These are phyloP conservation scores for Alternaria solani DNA, from an alignment of 2,329 filamentous ascomycete genomes.

Conservation along the genomic window DNA sequence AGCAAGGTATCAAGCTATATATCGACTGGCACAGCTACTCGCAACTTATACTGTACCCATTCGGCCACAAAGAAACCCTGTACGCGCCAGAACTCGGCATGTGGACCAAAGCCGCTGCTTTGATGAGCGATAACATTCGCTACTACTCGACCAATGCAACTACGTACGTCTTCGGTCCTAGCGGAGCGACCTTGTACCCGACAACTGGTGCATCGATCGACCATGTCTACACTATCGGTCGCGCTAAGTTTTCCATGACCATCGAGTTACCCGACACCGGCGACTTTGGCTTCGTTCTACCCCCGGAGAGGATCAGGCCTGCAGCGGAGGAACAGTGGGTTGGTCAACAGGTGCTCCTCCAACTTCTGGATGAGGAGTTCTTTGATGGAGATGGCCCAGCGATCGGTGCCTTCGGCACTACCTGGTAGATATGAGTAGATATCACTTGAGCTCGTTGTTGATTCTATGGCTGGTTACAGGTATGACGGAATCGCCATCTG, in stretches of 20 bases:
- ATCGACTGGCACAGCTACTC: conserved; percentile 71
- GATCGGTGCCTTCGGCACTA: not conserved
- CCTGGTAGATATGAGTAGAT: not conserved
- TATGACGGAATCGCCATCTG: not conserved
- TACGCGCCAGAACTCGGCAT: conserved; percentile 58
- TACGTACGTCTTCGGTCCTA: conserved; percentile 54
- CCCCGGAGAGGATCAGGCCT: conserved; percentile 57
- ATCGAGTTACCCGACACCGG: conserved; percentile 60
- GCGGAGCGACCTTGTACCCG: conserved; percentile 68
- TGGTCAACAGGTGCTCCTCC: conserved; percentile 41
- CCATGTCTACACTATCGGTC: conserved; percentile 52
- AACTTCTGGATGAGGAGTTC: conserved; percentile 37
- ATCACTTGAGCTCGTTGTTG: not conserved
- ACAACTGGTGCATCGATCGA: conserved; percentile 57
- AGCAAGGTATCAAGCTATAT: conserved; percentile 64
- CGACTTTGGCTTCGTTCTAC: conserved; percentile 59
- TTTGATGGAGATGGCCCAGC: conserved; percentile 38
- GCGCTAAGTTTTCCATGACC: conserved; percentile 55
- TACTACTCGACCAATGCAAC: conserved; percentile 50
- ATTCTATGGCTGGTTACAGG: not conserved
- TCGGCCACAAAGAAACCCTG: conserved; percentile 64
- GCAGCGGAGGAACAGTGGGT: conserved; percentile 56
- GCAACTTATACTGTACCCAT: conserved; percentile 66
- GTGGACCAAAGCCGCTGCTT: conserved; percentile 59
- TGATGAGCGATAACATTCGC: conserved; percentile 60